These are phyloP conservation scores for Thuidium tamariscinum DNA, from an alignment of 225 moss, liverwort and hornwort species.

Conservation along the genomic window DNA sequence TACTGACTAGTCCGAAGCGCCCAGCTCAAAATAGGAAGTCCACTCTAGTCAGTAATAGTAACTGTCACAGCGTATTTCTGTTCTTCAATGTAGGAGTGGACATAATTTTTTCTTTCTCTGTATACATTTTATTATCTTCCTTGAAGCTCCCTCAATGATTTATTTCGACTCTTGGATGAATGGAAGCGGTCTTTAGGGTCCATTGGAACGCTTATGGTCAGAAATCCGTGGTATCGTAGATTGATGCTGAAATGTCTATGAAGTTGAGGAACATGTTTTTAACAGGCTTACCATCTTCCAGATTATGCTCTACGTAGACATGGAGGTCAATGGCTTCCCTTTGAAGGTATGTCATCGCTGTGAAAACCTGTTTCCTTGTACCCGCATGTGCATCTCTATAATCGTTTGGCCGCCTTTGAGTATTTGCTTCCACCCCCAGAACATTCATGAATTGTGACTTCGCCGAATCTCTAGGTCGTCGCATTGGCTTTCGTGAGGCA, in stretches of 20 bases:
- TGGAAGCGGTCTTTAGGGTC: neutral
- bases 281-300: slow-evolving; percentile 10
- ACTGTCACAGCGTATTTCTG: neutral
- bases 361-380: neutral
- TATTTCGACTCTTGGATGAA: neutral
- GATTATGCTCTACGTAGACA: slow-evolving; percentile 99
- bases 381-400: neutral
- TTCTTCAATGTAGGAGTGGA: neutral
- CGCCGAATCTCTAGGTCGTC: neutral
- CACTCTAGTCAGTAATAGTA: neutral
- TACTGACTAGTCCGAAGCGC: neutral
- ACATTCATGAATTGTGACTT: neutral
- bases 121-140: neutral
- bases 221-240: neutral
- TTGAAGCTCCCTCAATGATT: neutral
- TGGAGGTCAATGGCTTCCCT: slow-evolving; percentile 97
- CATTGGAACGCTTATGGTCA: neutral
- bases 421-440: neutral
- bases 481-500: neutral
- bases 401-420: neutral
- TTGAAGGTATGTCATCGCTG: slow-evolving; percentile 44
- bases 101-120: neutral
- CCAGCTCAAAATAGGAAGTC: neutral
- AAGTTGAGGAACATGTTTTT: neutral
- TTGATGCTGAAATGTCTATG: neutral